Percentiles rank a stretch among this genome's conserved stretches.
Evolutionary conservation across 306 rosid genomes (phyloP).

Genomic region (Vigna hirtella): DNA sequence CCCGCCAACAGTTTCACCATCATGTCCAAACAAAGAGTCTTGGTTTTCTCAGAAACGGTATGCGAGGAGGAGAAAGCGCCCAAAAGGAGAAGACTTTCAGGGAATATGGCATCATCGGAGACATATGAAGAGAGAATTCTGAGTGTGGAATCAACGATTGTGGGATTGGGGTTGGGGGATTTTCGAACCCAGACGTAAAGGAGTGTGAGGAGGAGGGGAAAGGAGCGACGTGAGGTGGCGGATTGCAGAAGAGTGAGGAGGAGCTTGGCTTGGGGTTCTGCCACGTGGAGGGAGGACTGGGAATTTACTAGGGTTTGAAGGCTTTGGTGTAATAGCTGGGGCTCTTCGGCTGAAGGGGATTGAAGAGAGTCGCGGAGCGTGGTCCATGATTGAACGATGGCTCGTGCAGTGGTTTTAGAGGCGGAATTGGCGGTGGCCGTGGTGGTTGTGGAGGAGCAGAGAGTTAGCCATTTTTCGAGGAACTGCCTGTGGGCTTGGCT

Average conservation of each 20-base stretch:
- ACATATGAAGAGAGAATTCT: slow-evolving; percentile 46
- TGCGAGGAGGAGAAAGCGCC: slow-evolving; percentile 68
- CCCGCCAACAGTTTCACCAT: slow-evolving; percentile 55
- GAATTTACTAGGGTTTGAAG: slow-evolving; percentile 71
- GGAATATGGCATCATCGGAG: slow-evolving; percentile 39
- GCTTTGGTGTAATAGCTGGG: slow-evolving; percentile 56
- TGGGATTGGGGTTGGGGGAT: slow-evolving; percentile 61
- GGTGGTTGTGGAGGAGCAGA: not conserved
- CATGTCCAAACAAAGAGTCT: slow-evolving; percentile 62
- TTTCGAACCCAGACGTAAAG: slow-evolving; percentile 85
- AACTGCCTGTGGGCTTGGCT: not conserved
- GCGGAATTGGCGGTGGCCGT: not conserved
- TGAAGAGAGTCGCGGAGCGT: slow-evolving; percentile 70
- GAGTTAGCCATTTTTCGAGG: not conserved
- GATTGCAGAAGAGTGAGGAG: slow-evolving; percentile 67
- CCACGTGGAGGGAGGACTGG: slow-evolving; percentile 75
- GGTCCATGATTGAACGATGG: slow-evolving; percentile 84
- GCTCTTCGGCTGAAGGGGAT: slow-evolving; percentile 51
- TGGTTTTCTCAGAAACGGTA: slow-evolving; percentile 60
- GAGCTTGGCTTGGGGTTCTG: slow-evolving; percentile 86
- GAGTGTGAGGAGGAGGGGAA: slow-evolving; percentile 64
- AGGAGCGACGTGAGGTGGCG: slow-evolving; percentile 49
- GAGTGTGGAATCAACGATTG: slow-evolving; percentile 60
- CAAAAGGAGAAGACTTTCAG: slow-evolving; percentile 65
- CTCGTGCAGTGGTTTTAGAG: slow-evolving; percentile 62